Base-by-base conservation (phyloP, 192 early-diverging fungal genomes). In the Coemansia sp. region DNA sequence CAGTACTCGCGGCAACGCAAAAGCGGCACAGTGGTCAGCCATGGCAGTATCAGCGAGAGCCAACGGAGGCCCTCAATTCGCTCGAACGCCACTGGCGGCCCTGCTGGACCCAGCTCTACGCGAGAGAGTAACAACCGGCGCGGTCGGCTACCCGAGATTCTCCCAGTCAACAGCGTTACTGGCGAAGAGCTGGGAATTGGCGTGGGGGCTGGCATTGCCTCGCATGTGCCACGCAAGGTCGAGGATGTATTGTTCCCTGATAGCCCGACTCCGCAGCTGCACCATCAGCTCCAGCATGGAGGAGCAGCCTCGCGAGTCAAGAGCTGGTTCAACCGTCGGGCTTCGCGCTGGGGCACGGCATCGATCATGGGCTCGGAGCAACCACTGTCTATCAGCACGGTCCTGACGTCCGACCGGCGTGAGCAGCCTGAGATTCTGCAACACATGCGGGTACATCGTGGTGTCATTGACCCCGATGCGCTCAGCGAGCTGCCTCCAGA, bases 361-460 rank as follows among this genome's bases (percentile, higher is more conserved):
- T 8, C 48, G 3, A 56, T 58, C 36, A 50, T 63, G 62, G 66
- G 67, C 37, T 33, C 64, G 9, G 77, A 77, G 16, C 73, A 76
- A 66, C 70, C 79, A 10, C 40, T 68, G 50, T 65, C 79, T 5
- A 76, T 76, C 4, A 59, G 72, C 38, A 68, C 77, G 8, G 74
- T 79, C 13, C 67, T 78, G 23, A 50, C 76, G 20, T 34, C 59
- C 3, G 73, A 77, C 28, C 40, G 59, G 48, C 70, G 71, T 65
- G 77, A 77, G 16, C 53, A 69, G 33, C 65, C 71, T 13, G 83
- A 84, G 63, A 78, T 80, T 26, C 59, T 87, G 51, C 71, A 82
- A 33, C 88, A 91, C 56, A 85, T 92, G 62, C 86, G 87, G 23
- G 83, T 86, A 21, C 88, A 91, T 60, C 88, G 89, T 43, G 91